Conservation (phyloP, 768 basidiomycete genomes). For the Daedaleopsis nitida region DNA sequence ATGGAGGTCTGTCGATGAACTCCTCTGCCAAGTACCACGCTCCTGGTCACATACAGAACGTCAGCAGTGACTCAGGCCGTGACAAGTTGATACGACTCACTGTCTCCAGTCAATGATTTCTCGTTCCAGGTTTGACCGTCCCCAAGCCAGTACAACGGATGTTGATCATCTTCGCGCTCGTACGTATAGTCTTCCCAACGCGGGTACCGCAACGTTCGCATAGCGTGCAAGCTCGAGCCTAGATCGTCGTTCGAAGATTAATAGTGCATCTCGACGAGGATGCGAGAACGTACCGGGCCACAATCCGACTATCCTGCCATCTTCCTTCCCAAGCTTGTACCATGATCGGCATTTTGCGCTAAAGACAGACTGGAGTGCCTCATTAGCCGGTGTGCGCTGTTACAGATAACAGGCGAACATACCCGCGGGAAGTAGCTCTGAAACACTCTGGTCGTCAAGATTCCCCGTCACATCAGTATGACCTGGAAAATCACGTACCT, state of each 20-base stretch:
- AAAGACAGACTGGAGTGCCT: slow-evolving; percentile 50
- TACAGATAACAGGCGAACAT: neutral
- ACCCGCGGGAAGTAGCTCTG: slow-evolving; percentile 53
- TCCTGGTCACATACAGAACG: slow-evolving; percentile 28
- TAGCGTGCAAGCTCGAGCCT: slow-evolving; percentile 28
- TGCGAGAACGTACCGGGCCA: slow-evolving; percentile 50
- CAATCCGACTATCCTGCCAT: slow-evolving; percentile 56
- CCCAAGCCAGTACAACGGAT: slow-evolving; percentile 60
- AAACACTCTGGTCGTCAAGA: neutral
- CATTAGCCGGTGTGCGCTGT: neutral
- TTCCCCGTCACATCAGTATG: slow-evolving; percentile 32
- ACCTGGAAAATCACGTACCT: slow-evolving; percentile 40
- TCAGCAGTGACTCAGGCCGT: neutral
- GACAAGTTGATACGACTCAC: slow-evolving; percentile 7
- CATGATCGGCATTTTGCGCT: slow-evolving; percentile 59
- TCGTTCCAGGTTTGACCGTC: slow-evolving; percentile 57
- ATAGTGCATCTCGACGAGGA: slow-evolving; percentile 43
- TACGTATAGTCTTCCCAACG: slow-evolving; percentile 67
- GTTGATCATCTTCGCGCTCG: slow-evolving; percentile 46
- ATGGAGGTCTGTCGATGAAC: slow-evolving; percentile 46
- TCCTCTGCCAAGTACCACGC: slow-evolving; percentile 48
- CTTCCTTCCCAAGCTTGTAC: slow-evolving; percentile 60
- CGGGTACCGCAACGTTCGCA: slow-evolving; percentile 45
- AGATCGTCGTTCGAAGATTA: slow-evolving; percentile 26
- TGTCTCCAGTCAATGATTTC: slow-evolving; percentile 38